Percentiles rank a stretch among this genome's conserved stretches.
These are phyloP conservation scores for Amylostereum areolatum DNA, from an alignment of 1,284 basidiomycete species.

Conservation along the genomic window DNA sequence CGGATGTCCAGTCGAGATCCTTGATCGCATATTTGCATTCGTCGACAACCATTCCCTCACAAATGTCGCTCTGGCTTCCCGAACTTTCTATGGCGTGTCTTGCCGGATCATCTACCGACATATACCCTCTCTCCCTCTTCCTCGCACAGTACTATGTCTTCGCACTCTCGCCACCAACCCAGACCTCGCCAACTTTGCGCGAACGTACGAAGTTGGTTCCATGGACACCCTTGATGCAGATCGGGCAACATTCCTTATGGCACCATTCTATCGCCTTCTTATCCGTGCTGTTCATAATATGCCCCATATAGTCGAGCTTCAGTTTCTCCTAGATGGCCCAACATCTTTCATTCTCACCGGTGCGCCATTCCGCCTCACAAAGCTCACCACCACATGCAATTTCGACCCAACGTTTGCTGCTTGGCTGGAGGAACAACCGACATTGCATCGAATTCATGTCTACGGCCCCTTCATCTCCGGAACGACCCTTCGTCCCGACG, in stretches of 20 bases:
- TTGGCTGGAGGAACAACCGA: slow-evolving; percentile 15
- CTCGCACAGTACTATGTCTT: slow-evolving; percentile 4
- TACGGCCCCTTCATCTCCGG: slow-evolving; percentile 15
- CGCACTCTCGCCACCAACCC: slow-evolving; percentile 8
- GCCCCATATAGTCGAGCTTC: slow-evolving; percentile 15
- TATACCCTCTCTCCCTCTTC: slow-evolving; percentile 9
- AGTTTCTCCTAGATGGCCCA: slow-evolving; percentile 17
- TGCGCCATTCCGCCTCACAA: slow-evolving; percentile 18
- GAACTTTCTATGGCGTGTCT: slow-evolving; percentile 7
- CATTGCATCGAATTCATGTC: slow-evolving; percentile 16
- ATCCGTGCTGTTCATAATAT: slow-evolving; percentile 14
- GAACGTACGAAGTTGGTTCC: slow-evolving; percentile 11
- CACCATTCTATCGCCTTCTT: slow-evolving; percentile 11
- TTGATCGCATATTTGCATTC: slow-evolving; percentile 11
- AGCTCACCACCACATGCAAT: slow-evolving; percentile 17
- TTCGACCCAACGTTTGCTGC: slow-evolving; percentile 16
- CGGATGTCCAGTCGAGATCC: slow-evolving; percentile 9
- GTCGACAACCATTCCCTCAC: slow-evolving; percentile 5
- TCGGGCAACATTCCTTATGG: slow-evolving; percentile 6
- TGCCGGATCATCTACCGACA: slow-evolving; percentile 12
- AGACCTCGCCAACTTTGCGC: slow-evolving; percentile 7
- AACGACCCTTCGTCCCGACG: slow-evolving; percentile 7
- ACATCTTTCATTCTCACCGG: slow-evolving; percentile 14
- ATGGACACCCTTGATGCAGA: slow-evolving; percentile 4
- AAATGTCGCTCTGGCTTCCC: slow-evolving; percentile 3